Conservation (phyloP, 2,329 filamentous ascomycete species). For the Aplosporella prunicola region DNA sequence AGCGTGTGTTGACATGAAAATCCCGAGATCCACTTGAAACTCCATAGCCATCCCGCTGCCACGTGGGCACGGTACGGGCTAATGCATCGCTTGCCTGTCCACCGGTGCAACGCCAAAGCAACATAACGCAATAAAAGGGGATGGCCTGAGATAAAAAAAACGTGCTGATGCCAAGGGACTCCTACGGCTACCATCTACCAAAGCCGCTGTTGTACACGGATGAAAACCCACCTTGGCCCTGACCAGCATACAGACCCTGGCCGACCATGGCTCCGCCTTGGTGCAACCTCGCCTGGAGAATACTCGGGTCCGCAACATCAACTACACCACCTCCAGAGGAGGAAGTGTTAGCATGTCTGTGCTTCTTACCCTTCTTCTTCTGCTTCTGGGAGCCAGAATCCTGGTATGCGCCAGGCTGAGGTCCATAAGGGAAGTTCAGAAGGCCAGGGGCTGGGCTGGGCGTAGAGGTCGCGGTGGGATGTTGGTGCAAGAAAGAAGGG, state of each 20-base stretch:
- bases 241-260: constrained; percentile 82
- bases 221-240: constrained; percentile 88
- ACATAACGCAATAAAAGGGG: constrained; percentile 19
- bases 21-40: constrained; percentile 19
- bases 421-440: constrained; percentile 84
- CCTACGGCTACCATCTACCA: constrained; percentile 31
- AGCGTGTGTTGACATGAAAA: constrained; percentile 11
- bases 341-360: constrained; percentile 99
- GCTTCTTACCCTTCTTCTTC: constrained; percentile 99
- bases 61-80: constrained; percentile 24
- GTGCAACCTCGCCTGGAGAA: constrained; percentile 95
- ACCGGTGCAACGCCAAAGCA: constrained; percentile 28
- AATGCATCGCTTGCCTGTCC: constrained; percentile 29
- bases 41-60: constrained; percentile 26
- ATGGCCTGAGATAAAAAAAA: too few species aligned
- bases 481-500: constrained; percentile 84
- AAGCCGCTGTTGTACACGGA: constrained; percentile 55
- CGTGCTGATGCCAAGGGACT: constrained; percentile 23
- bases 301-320: constrained; percentile 99
- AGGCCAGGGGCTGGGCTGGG: constrained; percentile 84
- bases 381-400: constrained; percentile 84
- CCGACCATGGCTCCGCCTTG: constrained; percentile 72
- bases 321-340: constrained; percentile 98
- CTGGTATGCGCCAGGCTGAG: constrained; percentile 77
- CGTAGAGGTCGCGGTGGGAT: constrained; percentile 72